Conservation (phyloP, 345 rosid genomes). For the Euclidium syriacum region DNA sequence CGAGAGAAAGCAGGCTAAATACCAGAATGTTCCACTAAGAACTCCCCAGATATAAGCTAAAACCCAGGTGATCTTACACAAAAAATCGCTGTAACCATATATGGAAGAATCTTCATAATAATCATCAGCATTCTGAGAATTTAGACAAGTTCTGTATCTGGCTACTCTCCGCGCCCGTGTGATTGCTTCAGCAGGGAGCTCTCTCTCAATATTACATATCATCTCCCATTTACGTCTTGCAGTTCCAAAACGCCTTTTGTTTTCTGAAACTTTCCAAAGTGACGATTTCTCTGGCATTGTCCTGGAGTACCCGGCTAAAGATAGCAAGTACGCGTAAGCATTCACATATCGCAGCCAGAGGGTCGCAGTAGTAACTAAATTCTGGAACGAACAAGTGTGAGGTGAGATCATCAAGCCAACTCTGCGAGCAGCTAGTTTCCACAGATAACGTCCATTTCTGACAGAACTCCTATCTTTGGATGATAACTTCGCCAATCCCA, state of each 20-base stretch:
- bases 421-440: slow-evolving; percentile 79
- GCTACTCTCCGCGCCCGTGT: slow-evolving; percentile 81
- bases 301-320: slow-evolving; percentile 49
- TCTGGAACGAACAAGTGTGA: slow-evolving; percentile 57
- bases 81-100: slow-evolving; percentile 18
- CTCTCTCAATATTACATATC: slow-evolving; percentile 54
- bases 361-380: slow-evolving; percentile 38
- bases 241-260: slow-evolving; percentile 37
- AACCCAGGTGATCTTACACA: slow-evolving; percentile 31
- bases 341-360: slow-evolving; percentile 71
- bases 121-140: slow-evolving; percentile 33
- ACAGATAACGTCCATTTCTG: slow-evolving; percentile 66
- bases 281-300: slow-evolving; percentile 38
- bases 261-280: slow-evolving; percentile 40
- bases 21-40: slow-evolving; percentile 33
- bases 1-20: slow-evolving; percentile 26
- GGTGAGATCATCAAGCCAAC: slow-evolving; percentile 43
- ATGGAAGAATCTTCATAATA: slow-evolving; percentile 23
- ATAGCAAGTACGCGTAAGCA: slow-evolving; percentile 56
- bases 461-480: slow-evolving; percentile 37
- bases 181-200: slow-evolving; percentile 74
- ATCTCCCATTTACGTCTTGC: slow-evolving; percentile 52
- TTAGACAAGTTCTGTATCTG: slow-evolving; percentile 45
- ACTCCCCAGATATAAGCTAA: slow-evolving; percentile 39
- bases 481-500: slow-evolving; percentile 40